These are phyloP conservation scores for Botrytis elliptica DNA, from an alignment of 2,329 filamentous ascomycete genomes.

Conservation along the genomic window DNA sequence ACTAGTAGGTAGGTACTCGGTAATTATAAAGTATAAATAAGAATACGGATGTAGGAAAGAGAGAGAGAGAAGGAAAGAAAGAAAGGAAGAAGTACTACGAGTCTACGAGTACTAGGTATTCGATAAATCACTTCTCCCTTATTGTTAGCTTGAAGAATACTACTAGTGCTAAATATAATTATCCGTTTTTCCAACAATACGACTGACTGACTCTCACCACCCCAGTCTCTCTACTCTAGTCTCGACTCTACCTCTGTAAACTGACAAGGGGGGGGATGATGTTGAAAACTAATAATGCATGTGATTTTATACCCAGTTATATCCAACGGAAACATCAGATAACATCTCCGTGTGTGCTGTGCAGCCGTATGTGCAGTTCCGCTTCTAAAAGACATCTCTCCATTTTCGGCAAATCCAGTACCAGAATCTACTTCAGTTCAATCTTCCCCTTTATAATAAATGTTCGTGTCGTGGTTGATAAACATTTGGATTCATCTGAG, in stretches of 20 bases:
- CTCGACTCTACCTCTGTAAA: not conserved
- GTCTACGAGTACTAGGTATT: not conserved
- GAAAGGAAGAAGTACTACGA: no score
- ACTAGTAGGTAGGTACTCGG: no score
- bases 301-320: constrained; percentile 10
- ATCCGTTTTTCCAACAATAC: not conserved
- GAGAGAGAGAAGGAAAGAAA: fast-evolving
- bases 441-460: not conserved
- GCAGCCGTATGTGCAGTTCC: not conserved
- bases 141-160: not conserved
- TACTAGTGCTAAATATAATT: not conserved
- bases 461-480: not conserved
- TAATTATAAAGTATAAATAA: no score
- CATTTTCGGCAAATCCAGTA: not conserved
- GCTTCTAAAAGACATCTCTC: constrained; percentile 1
- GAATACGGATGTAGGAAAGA: no score
- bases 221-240: not conserved
- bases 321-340: constrained; percentile 6
- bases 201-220: not conserved
- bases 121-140: not conserved
- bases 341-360: not conserved
- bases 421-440: not conserved
- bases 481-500: not conserved
- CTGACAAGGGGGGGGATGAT: not conserved
- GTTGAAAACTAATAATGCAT: not conserved